Base-by-base conservation (phyloP, 1,284 basidiomycete genomes). In the Psilocybe mexicana region DNA sequence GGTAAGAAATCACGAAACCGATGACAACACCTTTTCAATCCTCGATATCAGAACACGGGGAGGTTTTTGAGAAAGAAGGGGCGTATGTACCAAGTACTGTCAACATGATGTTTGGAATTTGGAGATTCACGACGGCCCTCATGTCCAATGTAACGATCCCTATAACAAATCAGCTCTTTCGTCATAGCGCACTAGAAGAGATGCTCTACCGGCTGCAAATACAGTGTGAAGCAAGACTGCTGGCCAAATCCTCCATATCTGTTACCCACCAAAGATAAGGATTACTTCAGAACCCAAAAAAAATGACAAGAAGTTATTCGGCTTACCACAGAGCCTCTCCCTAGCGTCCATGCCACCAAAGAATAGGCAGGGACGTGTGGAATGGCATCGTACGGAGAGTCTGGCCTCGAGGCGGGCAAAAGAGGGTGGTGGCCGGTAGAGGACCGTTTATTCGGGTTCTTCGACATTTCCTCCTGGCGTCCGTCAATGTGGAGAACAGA, bases 191-290 rank as follows among this genome's bases (percentile, higher is more conserved):
- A 12, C 12, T n/a, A 1, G n/a, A 26, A 36, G 24, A 12, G 10
- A n/a, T 52, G 62, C 23, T 74, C 43, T 61, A 83, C 81, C 75
- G 43, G 76, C 78, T 1, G 85, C 83, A 62, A 86, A 85, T 3
- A 75, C 54, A 1, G 85, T 86, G 66, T 87, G 83, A 23, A 87
- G 67, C 10, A 86, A 63, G 2, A 87, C 84, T 0, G 85, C 85
- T 0, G 85, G 85, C 85, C 85, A 88, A 65, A 87, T 85, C 50
- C 80, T 76, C 82, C 84, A 86, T 12, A 87, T 76, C 84, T 86
- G 64, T 30, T 40, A 24, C 10, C 28, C 10, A 14, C 26, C 10
- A 40, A 28, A 35, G 23, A 5, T 23, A 45, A 44, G 43, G n/a
- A 36, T 43, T 43, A 54, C 43, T 57, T 8, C 42, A n/a, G 10